phyloP scores from a whole-genome alignment of 345 rosid species.

The Citrus medica region DNA sequence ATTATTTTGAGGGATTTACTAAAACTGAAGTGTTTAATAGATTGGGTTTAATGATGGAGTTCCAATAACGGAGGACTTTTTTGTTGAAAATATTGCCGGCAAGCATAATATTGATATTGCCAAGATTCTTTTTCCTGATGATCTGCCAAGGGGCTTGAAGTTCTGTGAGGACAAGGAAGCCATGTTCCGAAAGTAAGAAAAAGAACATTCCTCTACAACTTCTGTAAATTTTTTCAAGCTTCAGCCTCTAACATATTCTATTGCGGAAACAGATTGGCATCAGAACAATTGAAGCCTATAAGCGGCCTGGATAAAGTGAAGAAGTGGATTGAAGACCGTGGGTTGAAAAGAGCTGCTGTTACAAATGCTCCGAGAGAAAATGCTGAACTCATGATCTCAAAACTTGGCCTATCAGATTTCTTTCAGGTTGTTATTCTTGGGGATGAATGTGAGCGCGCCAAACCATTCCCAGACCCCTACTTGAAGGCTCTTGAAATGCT shows the following conservation, averaged over 20 bases:
- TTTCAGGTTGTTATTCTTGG: slow-evolving; percentile 73
- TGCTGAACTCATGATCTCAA: slow-evolving; percentile 84
- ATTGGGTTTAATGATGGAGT: slow-evolving; percentile 85
- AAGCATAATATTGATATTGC: slow-evolving; percentile 83
- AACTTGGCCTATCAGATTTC: slow-evolving; percentile 77
- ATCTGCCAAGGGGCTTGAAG: slow-evolving; percentile 53
- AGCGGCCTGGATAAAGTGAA: slow-evolving; percentile 65
- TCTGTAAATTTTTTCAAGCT: background rate
- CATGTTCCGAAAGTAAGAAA: slow-evolving; percentile 60
- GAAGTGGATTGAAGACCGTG: slow-evolving; percentile 85
- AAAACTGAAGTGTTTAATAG: slow-evolving; percentile 33
- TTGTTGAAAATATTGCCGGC: slow-evolving; percentile 64
- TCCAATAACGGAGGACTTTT: slow-evolving; percentile 80
- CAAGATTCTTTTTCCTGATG: slow-evolving; percentile 55
- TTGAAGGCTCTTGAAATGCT: slow-evolving; percentile 79
- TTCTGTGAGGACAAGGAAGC: slow-evolving; percentile 82
- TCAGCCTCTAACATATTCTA: background rate
- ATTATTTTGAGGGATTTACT: background rate
- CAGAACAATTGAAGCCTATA: slow-evolving; percentile 55
- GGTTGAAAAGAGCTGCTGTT: slow-evolving; percentile 89
- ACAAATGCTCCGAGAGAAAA: slow-evolving; percentile 85
- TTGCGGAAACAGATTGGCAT: slow-evolving; percentile 52
- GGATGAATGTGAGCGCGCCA: slow-evolving; percentile 72
- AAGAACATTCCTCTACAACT: background rate
- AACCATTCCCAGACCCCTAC: slow-evolving; percentile 90